Percentiles rank a stretch among this genome's conserved stretches.
These are phyloP conservation scores for Prunus armeniaca DNA, from an alignment of 306 rosid genomes.

Conservation along the genomic window DNA sequence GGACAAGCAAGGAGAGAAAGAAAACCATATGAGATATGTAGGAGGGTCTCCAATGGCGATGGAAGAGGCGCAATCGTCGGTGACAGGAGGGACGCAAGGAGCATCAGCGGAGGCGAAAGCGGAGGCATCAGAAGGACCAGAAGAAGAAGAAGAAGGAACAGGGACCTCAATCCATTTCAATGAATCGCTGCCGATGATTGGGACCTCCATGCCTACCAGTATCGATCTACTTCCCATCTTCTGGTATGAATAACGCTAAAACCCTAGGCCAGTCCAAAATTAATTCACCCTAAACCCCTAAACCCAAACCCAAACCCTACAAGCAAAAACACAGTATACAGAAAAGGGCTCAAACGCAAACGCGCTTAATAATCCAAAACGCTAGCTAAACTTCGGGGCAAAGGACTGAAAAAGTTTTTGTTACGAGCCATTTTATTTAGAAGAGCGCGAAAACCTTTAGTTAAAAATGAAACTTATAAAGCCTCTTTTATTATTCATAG, in stretches of 20 bases:
- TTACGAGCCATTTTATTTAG: too few relatives aligned
- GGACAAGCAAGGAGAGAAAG: conserved; percentile 8
- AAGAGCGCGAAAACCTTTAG: too few relatives aligned
- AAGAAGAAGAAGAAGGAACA: conserved; percentile 47
- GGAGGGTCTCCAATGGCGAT: conserved; percentile 61
- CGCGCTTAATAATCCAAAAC: too few relatives aligned
- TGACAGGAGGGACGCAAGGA: conserved; percentile 30
- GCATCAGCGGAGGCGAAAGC: not conserved
- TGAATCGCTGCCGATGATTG: conserved; percentile 64
- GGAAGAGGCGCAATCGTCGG: conserved; percentile 64
- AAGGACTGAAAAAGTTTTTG: too few relatives aligned
- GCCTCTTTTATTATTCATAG: too few relatives aligned
- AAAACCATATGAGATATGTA: conserved; percentile 58
- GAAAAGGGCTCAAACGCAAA: too few relatives aligned
- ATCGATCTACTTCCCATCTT: not conserved
- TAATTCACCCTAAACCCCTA: too few relatives aligned
- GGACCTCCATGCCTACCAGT: conserved; percentile 69
- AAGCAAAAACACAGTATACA: too few relatives aligned
- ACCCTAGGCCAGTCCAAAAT: not conserved
- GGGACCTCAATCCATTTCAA: conserved; percentile 62
- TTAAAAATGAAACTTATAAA: too few relatives aligned
- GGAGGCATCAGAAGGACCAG: not conserved
- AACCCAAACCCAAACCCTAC: too few relatives aligned
- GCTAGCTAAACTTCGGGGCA: too few relatives aligned
- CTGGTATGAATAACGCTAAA: not conserved